Evolutionary conservation across 257 asterid genomes (phyloP).

Genomic region (Solanum acaule): DNA sequence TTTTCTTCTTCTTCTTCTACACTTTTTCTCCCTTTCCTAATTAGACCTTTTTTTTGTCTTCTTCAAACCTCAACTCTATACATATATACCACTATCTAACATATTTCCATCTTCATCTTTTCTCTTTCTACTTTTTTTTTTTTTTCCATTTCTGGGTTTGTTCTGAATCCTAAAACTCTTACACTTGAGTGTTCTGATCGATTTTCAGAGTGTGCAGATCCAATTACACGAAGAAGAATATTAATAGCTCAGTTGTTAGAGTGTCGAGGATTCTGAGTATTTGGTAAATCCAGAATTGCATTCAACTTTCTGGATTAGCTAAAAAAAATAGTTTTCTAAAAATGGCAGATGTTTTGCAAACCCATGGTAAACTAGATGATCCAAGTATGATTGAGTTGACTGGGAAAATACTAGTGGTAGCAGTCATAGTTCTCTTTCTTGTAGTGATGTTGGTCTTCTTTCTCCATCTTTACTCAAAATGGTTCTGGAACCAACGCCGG

Average conservation of each 20-base stretch:
- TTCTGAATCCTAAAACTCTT: not conserved
- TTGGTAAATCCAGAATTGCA: not conserved
- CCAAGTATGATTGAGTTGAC: constrained; percentile 45
- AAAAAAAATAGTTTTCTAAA: not conserved
- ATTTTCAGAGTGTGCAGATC: not conserved
- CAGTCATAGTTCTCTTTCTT: constrained; percentile 42
- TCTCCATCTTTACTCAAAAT: constrained; percentile 65
- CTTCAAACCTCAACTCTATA: not conserved
- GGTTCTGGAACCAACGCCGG: constrained; percentile 65
- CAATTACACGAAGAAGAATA: not conserved
- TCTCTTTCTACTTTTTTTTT: not conserved
- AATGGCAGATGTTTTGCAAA: constrained; percentile 35
- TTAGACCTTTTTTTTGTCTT: not conserved
- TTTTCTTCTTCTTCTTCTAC: not conserved
- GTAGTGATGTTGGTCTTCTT: constrained; percentile 50
- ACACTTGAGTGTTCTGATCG: not conserved
- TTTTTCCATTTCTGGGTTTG: not conserved
- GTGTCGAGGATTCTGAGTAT: not conserved
- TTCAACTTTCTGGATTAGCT: not conserved
- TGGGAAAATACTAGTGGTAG: constrained; percentile 62
- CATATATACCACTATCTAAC: not conserved
- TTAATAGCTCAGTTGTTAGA: not conserved
- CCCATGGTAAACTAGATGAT: constrained; percentile 14
- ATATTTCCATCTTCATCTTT: not conserved
- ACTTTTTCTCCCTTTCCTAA: too few species aligned